A percentile compares a stretch with the other conserved stretches of the same genome.
phyloP scores from a whole-genome alignment of 306 rosid genomes.

The Alnus rubra region DNA sequence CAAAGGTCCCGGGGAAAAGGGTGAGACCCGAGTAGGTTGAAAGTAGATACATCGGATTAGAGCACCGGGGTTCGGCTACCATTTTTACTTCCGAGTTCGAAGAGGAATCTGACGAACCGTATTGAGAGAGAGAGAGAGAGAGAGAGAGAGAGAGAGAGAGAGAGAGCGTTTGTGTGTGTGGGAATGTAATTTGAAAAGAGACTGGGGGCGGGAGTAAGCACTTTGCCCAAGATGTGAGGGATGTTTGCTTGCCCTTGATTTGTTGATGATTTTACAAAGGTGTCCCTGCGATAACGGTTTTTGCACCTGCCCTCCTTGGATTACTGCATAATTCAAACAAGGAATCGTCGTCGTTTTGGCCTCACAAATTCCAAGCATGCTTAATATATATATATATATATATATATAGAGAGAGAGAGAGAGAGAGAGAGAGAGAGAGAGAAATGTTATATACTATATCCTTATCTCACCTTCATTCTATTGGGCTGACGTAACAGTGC shows the following conservation, averaged over 20 bases:
- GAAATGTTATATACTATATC: too few species aligned
- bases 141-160: neutral
- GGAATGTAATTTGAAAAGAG: conserved; percentile 9
- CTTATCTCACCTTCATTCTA: too few species aligned
- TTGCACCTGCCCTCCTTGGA: neutral
- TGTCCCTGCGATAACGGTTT: neutral
- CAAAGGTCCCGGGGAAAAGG: conserved; percentile 43
- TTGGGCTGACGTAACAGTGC: too few species aligned
- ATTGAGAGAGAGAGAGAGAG: neutral
- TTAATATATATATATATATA: too few species aligned
- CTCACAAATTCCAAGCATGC: too few species aligned
- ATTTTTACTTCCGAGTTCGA: conserved; percentile 11
- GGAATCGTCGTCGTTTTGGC: neutral
- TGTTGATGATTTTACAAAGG: neutral
- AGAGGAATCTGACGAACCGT: conserved; percentile 12
- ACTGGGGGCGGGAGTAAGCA: conserved; percentile 28
- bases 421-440: too few species aligned
- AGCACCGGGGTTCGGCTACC: conserved; percentile 37
- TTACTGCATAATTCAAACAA: neutral
- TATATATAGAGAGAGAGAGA: too few species aligned
- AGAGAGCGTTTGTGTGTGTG: neutral
- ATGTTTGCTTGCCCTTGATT: neutral
- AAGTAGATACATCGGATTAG: conserved; percentile 52
- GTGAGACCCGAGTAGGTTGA: conserved; percentile 49
- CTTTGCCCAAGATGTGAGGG: neutral